Evolutionary conservation across 345 rosid genomes (phyloP), one percentile per base, ranked within the genome.

Genomic region (Heritiera fomes): DNA sequence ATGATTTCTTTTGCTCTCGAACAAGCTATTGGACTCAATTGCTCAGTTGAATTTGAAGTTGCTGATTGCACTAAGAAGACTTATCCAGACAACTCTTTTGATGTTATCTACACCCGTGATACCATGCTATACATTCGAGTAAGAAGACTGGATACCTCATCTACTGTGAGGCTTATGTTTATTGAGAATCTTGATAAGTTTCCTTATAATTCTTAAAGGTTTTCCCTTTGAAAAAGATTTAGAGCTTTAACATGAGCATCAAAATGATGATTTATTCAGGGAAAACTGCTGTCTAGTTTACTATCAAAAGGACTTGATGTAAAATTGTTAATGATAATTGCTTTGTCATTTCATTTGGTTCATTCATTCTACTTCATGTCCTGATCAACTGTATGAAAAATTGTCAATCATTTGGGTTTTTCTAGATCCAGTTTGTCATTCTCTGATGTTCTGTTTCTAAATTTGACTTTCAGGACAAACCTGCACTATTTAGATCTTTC

Each of bases 1-100:
- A 94, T 97, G 99, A 88, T 97, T 63, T 91, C 98, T 20, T 90
- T 97, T 82, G 98, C 99, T 40, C 90, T 97, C 9, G 99, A 97
- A 81, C 94, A 91, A 71, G 98, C 99, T 50, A 89, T 91, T 82
- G 98, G 98, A 76, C 93, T 93, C 82, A 88, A 90, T 82, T 97
- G 88, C 83, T 80, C 97, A 20, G 93, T 93, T 3, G 98, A 97
- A 82, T 97, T 97, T 65, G 99, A 97, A 87, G 98, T 97, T 79
- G 97, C 98, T 79, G 98, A 94, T 83, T 94, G 98, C 89, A 97
- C 99, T 59, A 93, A 79, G 84, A 96, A 90, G 77, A 86, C 80
- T 74, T 96, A 96, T 80, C 93, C 97, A 11, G 93, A 92, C 60
- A 81, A 87, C 79, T 67, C 91, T 30, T 96, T 96, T 84, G 98